Evolutionary conservation across 1,139 yeast species (phyloP).

Genomic region (Suhomyces maxii): DNA sequence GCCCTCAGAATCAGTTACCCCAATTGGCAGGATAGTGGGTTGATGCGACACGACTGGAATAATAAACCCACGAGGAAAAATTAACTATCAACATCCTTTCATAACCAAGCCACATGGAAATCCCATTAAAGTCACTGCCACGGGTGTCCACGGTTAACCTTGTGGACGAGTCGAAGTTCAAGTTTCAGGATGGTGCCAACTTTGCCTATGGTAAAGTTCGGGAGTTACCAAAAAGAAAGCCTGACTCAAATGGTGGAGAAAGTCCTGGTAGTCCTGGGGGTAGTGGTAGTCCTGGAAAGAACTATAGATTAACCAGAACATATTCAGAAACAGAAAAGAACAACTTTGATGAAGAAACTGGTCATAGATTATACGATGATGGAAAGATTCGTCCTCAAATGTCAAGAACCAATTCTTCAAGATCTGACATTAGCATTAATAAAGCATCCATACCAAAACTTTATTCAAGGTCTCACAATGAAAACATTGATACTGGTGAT

Average conservation of each 20-base stretch:
- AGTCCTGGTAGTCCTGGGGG: neutral
- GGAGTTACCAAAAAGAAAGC: slow-evolving; percentile 2
- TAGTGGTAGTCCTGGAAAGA: slow-evolving; percentile 2
- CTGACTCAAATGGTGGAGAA: neutral
- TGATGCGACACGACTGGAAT: neutral
- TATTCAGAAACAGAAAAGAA: slow-evolving; percentile 58
- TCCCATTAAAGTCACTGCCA: slow-evolving; percentile 45
- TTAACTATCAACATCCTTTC: slow-evolving; percentile 1
- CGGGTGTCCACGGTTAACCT: slow-evolving; percentile 42
- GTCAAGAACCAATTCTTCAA: slow-evolving; percentile 2
- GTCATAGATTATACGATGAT: slow-evolving; percentile 51
- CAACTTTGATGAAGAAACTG: slow-evolving; percentile 52
- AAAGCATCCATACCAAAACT: slow-evolving; percentile 17
- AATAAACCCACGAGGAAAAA: slow-evolving; percentile 6
- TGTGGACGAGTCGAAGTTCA: slow-evolving; percentile 29
- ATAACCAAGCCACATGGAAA: slow-evolving; percentile 32
- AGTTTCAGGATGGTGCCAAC: slow-evolving; percentile 4
- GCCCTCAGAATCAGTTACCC: too few relatives aligned
- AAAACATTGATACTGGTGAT: slow-evolving; percentile 16
- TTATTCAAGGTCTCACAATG: slow-evolving; percentile 37
- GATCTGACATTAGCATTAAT: neutral
- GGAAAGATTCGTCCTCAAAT: slow-evolving; percentile 44
- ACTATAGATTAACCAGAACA: slow-evolving; percentile 38
- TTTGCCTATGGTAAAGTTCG: slow-evolving; percentile 3
- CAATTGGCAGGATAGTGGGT: neutral